phyloP scores from a whole-genome alignment of 2,329 filamentous ascomycete species.

The Fusarium incarnatum region DNA sequence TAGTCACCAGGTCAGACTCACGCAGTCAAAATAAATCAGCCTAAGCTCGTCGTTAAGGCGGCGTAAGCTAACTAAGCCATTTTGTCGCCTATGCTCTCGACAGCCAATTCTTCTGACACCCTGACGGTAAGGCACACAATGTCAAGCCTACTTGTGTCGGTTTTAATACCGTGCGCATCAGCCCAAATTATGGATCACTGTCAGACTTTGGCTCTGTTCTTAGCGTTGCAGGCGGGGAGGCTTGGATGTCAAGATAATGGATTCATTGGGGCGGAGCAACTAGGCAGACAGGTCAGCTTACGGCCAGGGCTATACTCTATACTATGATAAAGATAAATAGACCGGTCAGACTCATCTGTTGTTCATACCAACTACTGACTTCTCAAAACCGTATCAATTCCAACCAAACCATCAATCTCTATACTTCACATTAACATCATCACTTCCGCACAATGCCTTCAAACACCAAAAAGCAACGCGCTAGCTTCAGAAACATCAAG shows the following conservation, averaged over 20 bases:
- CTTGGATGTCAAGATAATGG: background rate
- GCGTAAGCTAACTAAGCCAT: background rate
- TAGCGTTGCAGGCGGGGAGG: background rate
- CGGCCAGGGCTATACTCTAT: too few relatives aligned
- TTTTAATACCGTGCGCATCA: background rate
- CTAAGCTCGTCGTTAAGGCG: background rate
- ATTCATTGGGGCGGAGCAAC: slow-evolving; percentile 1
- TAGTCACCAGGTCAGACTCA: background rate
- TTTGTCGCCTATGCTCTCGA: background rate
- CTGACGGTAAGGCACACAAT: background rate
- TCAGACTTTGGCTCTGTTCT: background rate
- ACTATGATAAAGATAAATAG: background rate
- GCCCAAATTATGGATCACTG: background rate
- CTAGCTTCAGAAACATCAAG: background rate
- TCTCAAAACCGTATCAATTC: too few relatives aligned
- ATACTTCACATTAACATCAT: background rate
- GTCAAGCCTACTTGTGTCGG: background rate
- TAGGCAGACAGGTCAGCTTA: slow-evolving; percentile 15
- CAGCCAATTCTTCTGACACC: background rate
- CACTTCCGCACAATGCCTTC: background rate
- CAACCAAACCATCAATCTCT: too few relatives aligned
- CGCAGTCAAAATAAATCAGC: background rate
- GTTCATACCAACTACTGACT: background rate
- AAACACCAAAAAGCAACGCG: background rate
- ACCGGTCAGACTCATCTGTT: background rate